Evolutionary conservation across 768 basidiomycete species (phyloP), one percentile per base, ranked within the genome.

Genomic region (Galerina marginata): DNA sequence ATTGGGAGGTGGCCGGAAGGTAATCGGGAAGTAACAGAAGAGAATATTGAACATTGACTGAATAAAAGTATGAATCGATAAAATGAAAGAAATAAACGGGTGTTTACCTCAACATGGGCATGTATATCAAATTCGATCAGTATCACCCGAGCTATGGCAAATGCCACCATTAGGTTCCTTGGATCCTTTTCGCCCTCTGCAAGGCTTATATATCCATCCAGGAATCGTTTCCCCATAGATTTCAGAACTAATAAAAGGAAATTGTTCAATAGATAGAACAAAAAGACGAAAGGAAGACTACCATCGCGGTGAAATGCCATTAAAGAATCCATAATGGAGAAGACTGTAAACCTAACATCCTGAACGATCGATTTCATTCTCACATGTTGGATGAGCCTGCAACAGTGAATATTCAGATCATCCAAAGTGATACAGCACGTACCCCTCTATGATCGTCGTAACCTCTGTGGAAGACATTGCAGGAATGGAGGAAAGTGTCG

Each of bases 11-110:
- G 96, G 95, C 59, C 91, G 85, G 78, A 97, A 99, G 0, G 95
- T 93, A 57, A 99, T 99, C 0, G 97, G 97, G 76, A 98, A 99
- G 73, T 99, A 99, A 73, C 97, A 99, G 73, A 96, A 99, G 0
- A 90, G 92, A 71, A 98, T 89, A 68, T 98, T 93, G 77, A 96
- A 99, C 49, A 99, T 79, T 53, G 89, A 85, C 95, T 98, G 65
- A 6, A 33, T 16, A 46, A 2, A 26, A 11, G 45, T 47, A 56
- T 12, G 23, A 4, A 12, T 11, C 66, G 26, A 62, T 56, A 46
- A 48, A 33, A 15, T 5, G 48, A 16, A 33, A 14, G 50, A 9
- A 29, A 33, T 15, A 25, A 15, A 37, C 23, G 20, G 23, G 7
- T 26, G 68, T 85, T 62, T 67, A 95, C 96, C 78, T 99, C 96